phyloP scores from a whole-genome alignment of 2,329 filamentous ascomycete species.

The Fusarium nanum region DNA sequence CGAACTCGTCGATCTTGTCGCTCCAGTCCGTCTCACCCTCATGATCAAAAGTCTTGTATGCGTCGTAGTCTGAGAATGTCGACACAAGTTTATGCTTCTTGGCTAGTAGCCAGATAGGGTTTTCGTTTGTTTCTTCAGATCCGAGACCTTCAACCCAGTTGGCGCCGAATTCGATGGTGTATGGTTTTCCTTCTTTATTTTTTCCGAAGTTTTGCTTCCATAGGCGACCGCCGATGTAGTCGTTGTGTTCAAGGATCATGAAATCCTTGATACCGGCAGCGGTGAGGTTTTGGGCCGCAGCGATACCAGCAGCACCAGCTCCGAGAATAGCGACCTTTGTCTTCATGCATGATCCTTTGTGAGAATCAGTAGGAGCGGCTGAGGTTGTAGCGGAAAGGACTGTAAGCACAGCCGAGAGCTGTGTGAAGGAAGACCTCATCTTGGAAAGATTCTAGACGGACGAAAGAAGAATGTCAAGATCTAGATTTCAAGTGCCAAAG shows the following conservation, averaged over 20 bases:
- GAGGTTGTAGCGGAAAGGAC: neutral
- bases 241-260: slow-evolving; percentile 72
- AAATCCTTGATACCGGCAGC: slow-evolving; percentile 73
- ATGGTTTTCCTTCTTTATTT: slow-evolving; percentile 61
- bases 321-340: slow-evolving; percentile 56
- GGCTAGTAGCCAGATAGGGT: slow-evolving; percentile 72
- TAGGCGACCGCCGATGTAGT: slow-evolving; percentile 71
- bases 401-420: slow-evolving; percentile 9
- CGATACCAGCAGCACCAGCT: slow-evolving; percentile 71
- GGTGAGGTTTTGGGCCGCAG: slow-evolving; percentile 70
- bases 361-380: neutral
- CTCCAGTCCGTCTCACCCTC: slow-evolving; percentile 64
- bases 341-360: slow-evolving; percentile 41
- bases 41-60: slow-evolving; percentile 70
- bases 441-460: neutral
- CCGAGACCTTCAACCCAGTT: slow-evolving; percentile 65
- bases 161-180: slow-evolving; percentile 72
- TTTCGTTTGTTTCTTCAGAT: slow-evolving; percentile 54
- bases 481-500: neutral
- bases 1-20: slow-evolving; percentile 62
- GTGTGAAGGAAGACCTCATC: slow-evolving; percentile 10
- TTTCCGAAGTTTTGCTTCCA: slow-evolving; percentile 68
- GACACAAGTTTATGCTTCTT: slow-evolving; percentile 69
- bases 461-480: neutral
- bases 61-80: slow-evolving; percentile 67